A percentile compares a stretch with the other conserved stretches of the same genome.
Evolutionary conservation across 768 basidiomycete species (phyloP).

Genomic region (Lactarius pseudohatsudake): DNA sequence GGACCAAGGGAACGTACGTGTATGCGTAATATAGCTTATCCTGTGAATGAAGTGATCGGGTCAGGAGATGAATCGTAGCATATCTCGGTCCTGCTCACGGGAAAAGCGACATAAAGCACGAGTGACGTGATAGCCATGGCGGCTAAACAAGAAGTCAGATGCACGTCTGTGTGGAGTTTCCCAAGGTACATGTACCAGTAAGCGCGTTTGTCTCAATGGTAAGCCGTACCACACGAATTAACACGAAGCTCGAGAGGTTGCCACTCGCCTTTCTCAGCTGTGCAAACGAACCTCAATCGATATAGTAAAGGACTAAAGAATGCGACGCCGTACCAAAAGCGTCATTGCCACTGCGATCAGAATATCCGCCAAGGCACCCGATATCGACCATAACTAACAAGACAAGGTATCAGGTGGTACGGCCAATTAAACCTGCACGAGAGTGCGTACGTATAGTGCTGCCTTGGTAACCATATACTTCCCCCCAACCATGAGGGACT

Average conservation of each 20-base stretch:
- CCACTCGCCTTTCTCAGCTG: not conserved
- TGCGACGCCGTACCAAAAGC: not conserved
- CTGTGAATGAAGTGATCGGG: not conserved
- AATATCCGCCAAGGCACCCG: not conserved
- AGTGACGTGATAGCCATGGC: not conserved
- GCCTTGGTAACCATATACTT: not conserved
- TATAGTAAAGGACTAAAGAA: not conserved
- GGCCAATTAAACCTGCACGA: not conserved
- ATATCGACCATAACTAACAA: not conserved
- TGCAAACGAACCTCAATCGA: not conserved
- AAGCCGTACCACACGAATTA: not conserved
- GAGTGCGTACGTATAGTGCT: not conserved
- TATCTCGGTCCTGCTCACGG: not conserved
- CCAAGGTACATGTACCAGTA: not conserved
- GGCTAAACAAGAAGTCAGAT: not conserved
- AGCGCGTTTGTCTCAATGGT: not conserved
- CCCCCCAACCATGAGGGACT: not conserved
- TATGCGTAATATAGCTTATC: not conserved
- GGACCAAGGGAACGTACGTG: not conserved
- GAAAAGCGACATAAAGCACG: not conserved
- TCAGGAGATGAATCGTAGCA: not conserved
- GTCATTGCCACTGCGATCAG: not conserved
- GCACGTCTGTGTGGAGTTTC: not conserved
- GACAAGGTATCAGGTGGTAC: not conserved
- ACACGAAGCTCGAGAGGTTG: not conserved